Evolutionary conservation across 2,329 filamentous ascomycete species (phyloP), one percentile per base, ranked within the genome.

Genomic region (Trichoderma sp.): DNA sequence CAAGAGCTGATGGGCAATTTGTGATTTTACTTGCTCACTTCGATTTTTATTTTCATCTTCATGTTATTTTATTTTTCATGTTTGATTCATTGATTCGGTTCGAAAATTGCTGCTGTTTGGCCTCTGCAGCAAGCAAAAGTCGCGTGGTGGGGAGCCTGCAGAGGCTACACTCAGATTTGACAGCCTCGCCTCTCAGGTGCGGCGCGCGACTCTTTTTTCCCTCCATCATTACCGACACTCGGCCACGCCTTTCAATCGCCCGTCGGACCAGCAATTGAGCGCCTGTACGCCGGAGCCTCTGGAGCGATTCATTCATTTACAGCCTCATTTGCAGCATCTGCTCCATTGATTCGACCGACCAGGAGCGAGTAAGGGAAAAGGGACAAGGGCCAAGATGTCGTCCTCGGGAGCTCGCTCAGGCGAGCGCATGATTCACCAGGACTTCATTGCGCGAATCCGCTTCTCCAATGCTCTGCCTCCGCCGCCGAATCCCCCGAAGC

Each of bases 381-480:
- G 63, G 62, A 62, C 45, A n/a, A 65, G 45, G 45, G n/a, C 59
- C 59, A 67, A 71, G 33, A 84, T 84, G 83, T 81, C 83, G 65
- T 83, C 83, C 75, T 80, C 82, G 21, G 81, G 79, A 77, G 79
- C 82, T 79, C 85, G 85, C 79, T 81, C 84, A 78, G 87, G 88
- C 83, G 89, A 90, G 84, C 89, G 90, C 83, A 88, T 90, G 81
- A 88, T 92, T 80, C 95, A 97, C 83, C 97, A 99, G 86, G 97
- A 99, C 85, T 98, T 98, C 86, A 98, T 99, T 83, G 96, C 95
- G 78, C 93, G 95, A 81, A 94, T 98, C 82, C 92, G 97, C 85
- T 99, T 97, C 85, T 95, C 95, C 81, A 99, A 99, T 91, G 93
- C 95, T 80, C 92, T 99, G 18, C 97, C 97, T 78, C 95, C 97